A percentile compares a stretch with the other conserved stretches of the same genome.
These are phyloP conservation scores for Lactarius indigo DNA, from an alignment of 768 basidiomycete species.

Conservation along the genomic window DNA sequence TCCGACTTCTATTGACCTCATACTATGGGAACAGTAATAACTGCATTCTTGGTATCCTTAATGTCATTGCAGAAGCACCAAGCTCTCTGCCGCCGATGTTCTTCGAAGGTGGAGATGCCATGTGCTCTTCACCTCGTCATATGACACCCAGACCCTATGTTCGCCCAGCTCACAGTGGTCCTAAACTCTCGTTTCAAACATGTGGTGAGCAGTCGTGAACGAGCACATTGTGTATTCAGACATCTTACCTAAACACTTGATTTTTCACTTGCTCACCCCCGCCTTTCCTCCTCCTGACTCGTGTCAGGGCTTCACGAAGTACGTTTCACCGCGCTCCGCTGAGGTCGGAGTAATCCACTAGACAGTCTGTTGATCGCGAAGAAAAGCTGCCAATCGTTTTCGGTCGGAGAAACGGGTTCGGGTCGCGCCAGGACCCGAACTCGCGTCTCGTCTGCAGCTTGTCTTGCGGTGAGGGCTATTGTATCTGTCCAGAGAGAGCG, in stretches of 20 bases:
- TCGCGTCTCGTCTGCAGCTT: background rate
- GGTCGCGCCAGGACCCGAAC: background rate
- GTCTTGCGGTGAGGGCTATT: background rate
- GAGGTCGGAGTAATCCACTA: background rate
- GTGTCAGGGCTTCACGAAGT: too few species aligned
- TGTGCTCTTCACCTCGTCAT: background rate
- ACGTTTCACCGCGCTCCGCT: background rate
- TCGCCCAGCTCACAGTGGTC: background rate
- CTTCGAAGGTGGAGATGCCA: background rate
- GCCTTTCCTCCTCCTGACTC: too few species aligned
- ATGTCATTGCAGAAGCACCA: background rate
- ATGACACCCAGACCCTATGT: background rate
- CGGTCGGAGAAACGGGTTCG: background rate
- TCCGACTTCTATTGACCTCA: background rate
- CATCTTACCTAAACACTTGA: too few species aligned
- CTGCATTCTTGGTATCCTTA: background rate
- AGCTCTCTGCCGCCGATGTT: background rate
- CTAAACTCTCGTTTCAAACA: too few species aligned
- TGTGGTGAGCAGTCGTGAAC: too few species aligned
- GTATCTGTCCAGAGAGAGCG: background rate
- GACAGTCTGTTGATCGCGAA: background rate
- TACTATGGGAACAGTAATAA: background rate
- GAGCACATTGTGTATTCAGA: too few species aligned
- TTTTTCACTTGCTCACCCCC: too few species aligned
- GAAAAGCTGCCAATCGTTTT: background rate